These are phyloP conservation scores for Ceratobasidium sp. DNA, from an alignment of 1,284 basidiomycete species.

Conservation along the genomic window DNA sequence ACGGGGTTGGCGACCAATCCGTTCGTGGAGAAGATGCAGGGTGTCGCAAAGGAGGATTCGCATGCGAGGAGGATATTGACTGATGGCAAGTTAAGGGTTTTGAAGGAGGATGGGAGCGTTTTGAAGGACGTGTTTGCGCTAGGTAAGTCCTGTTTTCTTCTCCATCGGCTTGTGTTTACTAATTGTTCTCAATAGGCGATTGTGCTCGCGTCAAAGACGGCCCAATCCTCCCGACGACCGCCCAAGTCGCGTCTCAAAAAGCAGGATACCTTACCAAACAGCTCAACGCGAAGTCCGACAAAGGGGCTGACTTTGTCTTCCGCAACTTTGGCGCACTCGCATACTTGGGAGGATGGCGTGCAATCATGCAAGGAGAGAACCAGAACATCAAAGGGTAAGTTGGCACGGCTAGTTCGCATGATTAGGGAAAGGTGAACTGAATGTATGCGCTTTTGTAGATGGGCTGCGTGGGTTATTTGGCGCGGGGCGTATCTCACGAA, in stretches of 20 bases:
- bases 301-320: slow-evolving; percentile 68
- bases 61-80: slow-evolving; percentile 63
- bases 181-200: slow-evolving; percentile 71
- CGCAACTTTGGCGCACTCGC: slow-evolving; percentile 80
- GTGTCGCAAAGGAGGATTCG: slow-evolving; percentile 67
- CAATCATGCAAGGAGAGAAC: slow-evolving; percentile 59
- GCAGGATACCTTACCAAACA: slow-evolving; percentile 76
- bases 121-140: slow-evolving; percentile 68
- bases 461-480: slow-evolving; percentile 79
- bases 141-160: slow-evolving; percentile 60
- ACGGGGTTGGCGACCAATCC: slow-evolving; percentile 86
- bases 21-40: slow-evolving; percentile 69
- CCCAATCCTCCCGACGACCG: slow-evolving; percentile 81
- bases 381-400: slow-evolving; percentile 66
- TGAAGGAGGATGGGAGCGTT: slow-evolving; percentile 59
- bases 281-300: slow-evolving; percentile 63
- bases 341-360: slow-evolving; percentile 79
- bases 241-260: slow-evolving; percentile 87
- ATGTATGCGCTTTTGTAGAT: slow-evolving; percentile 57
- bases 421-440: slow-evolving; percentile 38
- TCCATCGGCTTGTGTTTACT: slow-evolving; percentile 54
- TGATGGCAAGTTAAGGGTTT: slow-evolving; percentile 36
- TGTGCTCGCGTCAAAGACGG: slow-evolving; percentile 84
- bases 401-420: slow-evolving; percentile 46
- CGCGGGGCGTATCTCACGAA: slow-evolving; percentile 82